Base-by-base conservation (phyloP, 73 alveolate genomes). In the Symbiodinium pilosum region DNA sequence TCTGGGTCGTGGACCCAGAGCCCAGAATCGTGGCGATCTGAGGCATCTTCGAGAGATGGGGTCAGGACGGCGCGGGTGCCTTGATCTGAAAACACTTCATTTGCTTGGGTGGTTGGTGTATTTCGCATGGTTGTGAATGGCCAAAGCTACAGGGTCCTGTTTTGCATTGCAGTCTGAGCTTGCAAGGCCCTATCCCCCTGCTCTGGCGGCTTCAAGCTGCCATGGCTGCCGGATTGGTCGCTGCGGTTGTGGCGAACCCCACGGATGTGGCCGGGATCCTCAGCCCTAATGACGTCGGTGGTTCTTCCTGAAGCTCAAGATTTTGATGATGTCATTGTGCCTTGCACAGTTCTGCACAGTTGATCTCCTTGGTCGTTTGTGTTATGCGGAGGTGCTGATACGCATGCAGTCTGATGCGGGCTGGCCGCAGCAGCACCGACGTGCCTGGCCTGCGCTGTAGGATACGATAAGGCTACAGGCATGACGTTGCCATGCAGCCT, bases 321-420 rank as follows among this genome's bases (percentile, higher is more conserved):
- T n/a, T n/a, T n/a, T n/a, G n/a, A n/a, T n/a, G n/a, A n/a, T n/a
- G n/a, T n/a, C n/a, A n/a, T n/a, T n/a, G n/a, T n/a, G n/a, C n/a
- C n/a, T n/a, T n/a, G n/a, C n/a, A n/a, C n/a, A n/a, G n/a, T n/a
- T n/a, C n/a, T n/a, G n/a, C n/a, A n/a, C n/a, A n/a, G n/a, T n/a
- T n/a, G n/a, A n/a, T n/a, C n/a, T n/a, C n/a, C n/a, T n/a, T n/a
- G 16, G 64, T 47, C 64, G 28, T 51, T 26, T 64, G 38, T 24
- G 83, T 26, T 11, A 20, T 36, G 9, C 26, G 7, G 9, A 81
- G 87, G 97, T 91, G 51, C 88, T 91, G 81, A 91, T 91, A 18
- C 97, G 97, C 43, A 91, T 91, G 97, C 97, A 91, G 87, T 51
- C 92, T 26, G 97, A 71, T 20, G 52, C 54, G 4, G 95, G 85